Percentiles rank a stretch among this genome's conserved stretches.
phyloP scores from a whole-genome alignment of 805 yeast species.

The Saccharomycopsis babjevae region DNA sequence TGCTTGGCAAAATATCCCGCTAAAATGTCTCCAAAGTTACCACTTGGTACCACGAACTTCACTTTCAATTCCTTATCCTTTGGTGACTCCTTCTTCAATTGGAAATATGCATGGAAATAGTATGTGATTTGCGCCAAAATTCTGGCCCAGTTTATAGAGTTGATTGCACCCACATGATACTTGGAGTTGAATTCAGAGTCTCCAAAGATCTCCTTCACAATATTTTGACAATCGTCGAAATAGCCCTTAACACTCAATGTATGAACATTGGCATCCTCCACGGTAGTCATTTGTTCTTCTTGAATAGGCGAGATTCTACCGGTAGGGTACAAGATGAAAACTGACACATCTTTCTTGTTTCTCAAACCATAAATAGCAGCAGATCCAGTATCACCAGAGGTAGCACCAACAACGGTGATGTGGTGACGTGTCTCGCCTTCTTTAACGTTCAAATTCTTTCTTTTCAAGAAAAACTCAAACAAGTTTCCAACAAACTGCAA shows the following conservation, averaged over 20 bases:
- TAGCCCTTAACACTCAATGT: conserved; percentile 93
- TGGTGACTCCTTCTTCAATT: conserved; percentile 36
- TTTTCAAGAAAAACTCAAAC: conserved; percentile 80
- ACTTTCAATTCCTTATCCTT: conserved; percentile 34
- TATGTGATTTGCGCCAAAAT: conserved; percentile 96
- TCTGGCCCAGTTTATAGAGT: conserved; percentile 98
- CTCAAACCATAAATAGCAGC: conserved; percentile 98
- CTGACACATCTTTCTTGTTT: conserved; percentile 96
- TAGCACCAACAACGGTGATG: conserved; percentile 96
- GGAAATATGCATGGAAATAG: conserved; percentile 88
- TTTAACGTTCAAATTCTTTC: conserved; percentile 50
- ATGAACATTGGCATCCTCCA: conserved; percentile 84
- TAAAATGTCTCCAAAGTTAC: conserved; percentile 95
- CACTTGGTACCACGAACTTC: conserved; percentile 91
- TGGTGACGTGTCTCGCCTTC: conserved; percentile 55
- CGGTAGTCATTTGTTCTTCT: conserved; percentile 98
- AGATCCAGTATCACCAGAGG: conserved; percentile 98
- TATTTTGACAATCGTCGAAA: conserved; percentile 96
- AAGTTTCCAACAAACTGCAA: conserved; percentile 95
- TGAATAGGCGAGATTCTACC: conserved; percentile 97
- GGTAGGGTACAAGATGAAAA: conserved; percentile 90
- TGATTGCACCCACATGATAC: conserved; percentile 95
- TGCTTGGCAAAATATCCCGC: conserved; percentile 92
- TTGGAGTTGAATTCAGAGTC: conserved; percentile 79
- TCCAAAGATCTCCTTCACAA: conserved; percentile 87